These are phyloP conservation scores for Zhuliangozyma blackwelliae DNA, from an alignment of 1,139 yeast genomes.

Conservation along the genomic window DNA sequence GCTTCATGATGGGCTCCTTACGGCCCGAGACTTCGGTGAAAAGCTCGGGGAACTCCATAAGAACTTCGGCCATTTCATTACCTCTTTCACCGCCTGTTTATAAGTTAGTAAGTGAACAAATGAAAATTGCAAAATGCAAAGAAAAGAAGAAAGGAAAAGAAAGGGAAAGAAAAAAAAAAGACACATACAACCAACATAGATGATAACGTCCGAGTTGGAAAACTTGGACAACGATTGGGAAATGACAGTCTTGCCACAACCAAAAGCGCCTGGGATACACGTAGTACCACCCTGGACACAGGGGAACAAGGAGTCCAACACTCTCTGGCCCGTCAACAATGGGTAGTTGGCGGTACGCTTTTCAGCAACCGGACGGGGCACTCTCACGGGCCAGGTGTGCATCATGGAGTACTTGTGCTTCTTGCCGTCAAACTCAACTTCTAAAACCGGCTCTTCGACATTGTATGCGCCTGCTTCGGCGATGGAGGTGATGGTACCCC, in stretches of 20 bases:
- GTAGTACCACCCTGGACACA: slow-evolving; percentile 99
- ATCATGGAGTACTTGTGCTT: slow-evolving; percentile 82
- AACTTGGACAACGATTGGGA: slow-evolving; percentile 96
- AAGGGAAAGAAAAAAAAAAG: slow-evolving; percentile 8
- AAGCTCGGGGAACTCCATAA: slow-evolving; percentile 99
- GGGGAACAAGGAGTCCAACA: slow-evolving; percentile 93
- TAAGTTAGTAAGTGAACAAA: slow-evolving; percentile 8
- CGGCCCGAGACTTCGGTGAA: slow-evolving; percentile 87
- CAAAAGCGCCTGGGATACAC: slow-evolving; percentile 99
- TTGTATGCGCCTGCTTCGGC: slow-evolving; percentile 89
- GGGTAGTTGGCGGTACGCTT: slow-evolving; percentile 92
- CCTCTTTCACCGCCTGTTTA: slow-evolving; percentile 75
- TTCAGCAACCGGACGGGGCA: slow-evolving; percentile 97
- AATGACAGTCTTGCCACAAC: slow-evolving; percentile 98
- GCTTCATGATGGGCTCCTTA: slow-evolving; percentile 98
- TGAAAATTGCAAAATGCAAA: not conserved
- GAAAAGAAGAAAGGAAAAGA: not conserved
- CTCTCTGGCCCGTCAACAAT: slow-evolving; percentile 97
- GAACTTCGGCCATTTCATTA: slow-evolving; percentile 98
- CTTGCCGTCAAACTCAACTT: slow-evolving; percentile 91
- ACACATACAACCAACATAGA: slow-evolving; percentile 71
- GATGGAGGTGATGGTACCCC: slow-evolving; percentile 90
- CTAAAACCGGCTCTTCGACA: slow-evolving; percentile 83
- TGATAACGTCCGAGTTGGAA: slow-evolving; percentile 94
- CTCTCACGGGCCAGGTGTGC: slow-evolving; percentile 99